Evolutionary conservation across 768 basidiomycete species (phyloP), one percentile per base, ranked within the genome.

Genomic region (Kondoa subrosea): DNA sequence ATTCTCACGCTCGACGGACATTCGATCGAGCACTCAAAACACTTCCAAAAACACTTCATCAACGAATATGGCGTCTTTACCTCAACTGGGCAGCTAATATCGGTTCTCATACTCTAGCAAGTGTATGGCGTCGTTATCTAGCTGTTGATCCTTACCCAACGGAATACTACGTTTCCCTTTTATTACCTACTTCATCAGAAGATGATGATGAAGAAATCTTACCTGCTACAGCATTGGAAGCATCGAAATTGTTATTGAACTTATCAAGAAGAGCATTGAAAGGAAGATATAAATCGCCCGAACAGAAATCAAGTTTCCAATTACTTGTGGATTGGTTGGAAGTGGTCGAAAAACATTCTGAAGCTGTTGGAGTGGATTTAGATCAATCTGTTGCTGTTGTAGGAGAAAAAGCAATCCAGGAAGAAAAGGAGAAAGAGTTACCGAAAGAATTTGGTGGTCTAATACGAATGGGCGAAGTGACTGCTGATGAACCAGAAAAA

Each of bases 281-380:
- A 56, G 91, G 91, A 29, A 84, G 85, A 69, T 96, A 95, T 74
- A 80, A 80, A 16, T 90, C 89, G 68, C 85, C 89, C 0, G 91
- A 96, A 76, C 88, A 88, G 62, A 96, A 96, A 78, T 92, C 91
- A 69, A 87, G 93, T 0, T 96, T 95, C 74, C 91, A 96, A 74
- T 81, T 97, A 2, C 83, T 99, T 26, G 85, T 85, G 65, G 89
- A 95, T 71, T 97, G 88, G 82, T 83, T 97, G 57, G 88, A 93
- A 34, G 84, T 95, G 2, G 88, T 89, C 34, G 93, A 96, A 76
- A 82, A 85, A 69, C 87, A 85, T 73, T 83, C 92, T 0, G 95
- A 97, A 30, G 89, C 93, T 57, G 88, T 97, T 71, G 95, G 95
- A 0, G 77, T 97, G 75, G 61, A 63, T 32, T n/a, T 63, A 16